phyloP scores from a whole-genome alignment of 2,329 filamentous ascomycete genomes.

The Apiospora rasikravindrae region DNA sequence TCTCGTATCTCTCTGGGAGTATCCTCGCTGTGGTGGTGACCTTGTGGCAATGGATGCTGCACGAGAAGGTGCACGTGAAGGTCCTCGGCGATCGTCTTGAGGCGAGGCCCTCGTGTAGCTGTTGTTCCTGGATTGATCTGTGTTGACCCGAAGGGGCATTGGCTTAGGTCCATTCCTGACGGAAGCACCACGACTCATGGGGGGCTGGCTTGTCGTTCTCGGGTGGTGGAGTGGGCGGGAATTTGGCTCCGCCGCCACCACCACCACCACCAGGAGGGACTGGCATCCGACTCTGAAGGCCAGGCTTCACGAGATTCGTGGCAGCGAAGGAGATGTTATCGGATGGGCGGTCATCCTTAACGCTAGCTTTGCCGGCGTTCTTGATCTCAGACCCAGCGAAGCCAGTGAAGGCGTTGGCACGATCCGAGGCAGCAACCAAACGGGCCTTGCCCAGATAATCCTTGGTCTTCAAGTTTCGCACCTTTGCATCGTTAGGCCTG shows the following conservation, averaged over 20 bases:
- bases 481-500: conserved; percentile 94
- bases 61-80: conserved; percentile 47
- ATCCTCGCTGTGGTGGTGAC: conserved; percentile 49
- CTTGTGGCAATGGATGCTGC: conserved; percentile 38
- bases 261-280: conserved; percentile 73
- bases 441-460: conserved; percentile 97
- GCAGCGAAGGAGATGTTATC: conserved; percentile 92
- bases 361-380: conserved; percentile 61
- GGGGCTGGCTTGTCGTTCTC: conserved; percentile 72
- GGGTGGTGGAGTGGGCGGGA: conserved; percentile 97
- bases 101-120: conserved; percentile 61
- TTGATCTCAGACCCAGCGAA: conserved; percentile 82
- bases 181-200: conserved; percentile 61
- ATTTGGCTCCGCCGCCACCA: conserved; percentile 43
- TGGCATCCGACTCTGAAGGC: conserved; percentile 78
- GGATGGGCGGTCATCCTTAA: conserved; percentile 79
- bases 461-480: conserved; percentile 96
- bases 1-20: conserved; percentile 47
- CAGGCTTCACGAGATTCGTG: conserved; percentile 89
- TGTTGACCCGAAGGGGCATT: conserved; percentile 67
- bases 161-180: conserved; percentile 66
- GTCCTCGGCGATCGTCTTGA: conserved; percentile 43
- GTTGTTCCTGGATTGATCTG: conserved; percentile 55
- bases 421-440: conserved; percentile 85
- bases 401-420: conserved; percentile 79